Base-by-base conservation (phyloP, 768 basidiomycete species). In the Holtermannia corniformis region DNA sequence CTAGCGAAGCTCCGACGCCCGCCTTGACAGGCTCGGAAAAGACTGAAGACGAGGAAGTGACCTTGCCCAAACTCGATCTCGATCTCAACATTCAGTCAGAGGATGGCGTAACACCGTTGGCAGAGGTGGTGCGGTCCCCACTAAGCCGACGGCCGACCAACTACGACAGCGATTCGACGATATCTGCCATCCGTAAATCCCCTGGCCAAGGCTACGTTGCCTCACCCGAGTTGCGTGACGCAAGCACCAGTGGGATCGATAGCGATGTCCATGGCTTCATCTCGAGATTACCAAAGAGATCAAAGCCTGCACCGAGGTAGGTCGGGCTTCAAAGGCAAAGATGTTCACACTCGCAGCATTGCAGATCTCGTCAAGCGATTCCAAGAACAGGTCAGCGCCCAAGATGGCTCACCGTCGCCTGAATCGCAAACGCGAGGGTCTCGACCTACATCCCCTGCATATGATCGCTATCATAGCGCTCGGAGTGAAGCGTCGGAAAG, bases 341-440 rank as follows among this genome's bases (percentile, higher is more conserved):
- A 7, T n/a, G 22, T 37, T n/a, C 16, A 41, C 4, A 45, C 24
- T 42, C 32, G 14, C 41, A 70, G 68, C 41, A 89, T 95, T 0
- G 87, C 90, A 14, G 88, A 93, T 57, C 75, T 92, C 20, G 86
- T 92, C 14, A 84, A 80, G 40, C 63, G 67, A 13, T 71, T 72
- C 55, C 64, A 71, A 50, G 59, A 63, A 20, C 50, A 56, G 7
- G 51, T 58, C 1, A 49, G 28, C 13, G 44, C 43, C 44, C 44
- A 27, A 3, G 63, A 64, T 19, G 49, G 61, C 0, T 54, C 63
- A 7, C 42, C 45, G 5, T 62, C 66, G 4, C 51, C 62, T 1
- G 47, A 44, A 5, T 65, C 63, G 16, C 7, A 44, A 63, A 5
- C 54, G 66, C 0, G 32, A 14, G 19, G 46, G 42, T 54, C 43